Evolutionary conservation across 2,329 filamentous ascomycete species (phyloP).

Genomic region (Scleromitrula shiraiana): DNA sequence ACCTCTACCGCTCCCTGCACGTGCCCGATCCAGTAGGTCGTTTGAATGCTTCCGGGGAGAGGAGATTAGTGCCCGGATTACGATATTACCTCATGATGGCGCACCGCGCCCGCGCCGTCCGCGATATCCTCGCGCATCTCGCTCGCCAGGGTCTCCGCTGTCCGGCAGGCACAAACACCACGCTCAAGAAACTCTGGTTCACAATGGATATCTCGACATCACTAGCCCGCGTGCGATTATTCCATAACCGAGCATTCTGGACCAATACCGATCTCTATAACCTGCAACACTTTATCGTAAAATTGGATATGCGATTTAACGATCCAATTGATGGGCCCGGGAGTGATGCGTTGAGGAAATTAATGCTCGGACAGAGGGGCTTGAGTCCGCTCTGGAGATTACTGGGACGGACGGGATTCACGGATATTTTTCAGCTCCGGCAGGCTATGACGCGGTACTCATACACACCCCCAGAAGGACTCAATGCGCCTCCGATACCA

Average conservation of each 20-base stretch:
- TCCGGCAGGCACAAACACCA: constrained; percentile 38
- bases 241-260: constrained; percentile 48
- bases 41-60: constrained; percentile 27
- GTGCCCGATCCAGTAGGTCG: constrained; percentile 51
- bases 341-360: constrained; percentile 41
- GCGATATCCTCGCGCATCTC: constrained; percentile 56
- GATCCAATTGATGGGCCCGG: constrained; percentile 51
- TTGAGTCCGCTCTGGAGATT: constrained; percentile 51
- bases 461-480: constrained; percentile 26
- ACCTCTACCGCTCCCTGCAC: constrained; percentile 48
- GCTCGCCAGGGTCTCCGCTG: constrained; percentile 49
- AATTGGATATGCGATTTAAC: constrained; percentile 62
- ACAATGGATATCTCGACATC: constrained; percentile 59
- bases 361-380: constrained; percentile 52
- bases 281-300: constrained; percentile 58
- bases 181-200: constrained; percentile 63
- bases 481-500: constrained; percentile 32
- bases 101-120: constrained; percentile 46
- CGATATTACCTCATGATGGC: constrained; percentile 61
- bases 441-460: constrained; percentile 51
- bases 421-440: constrained; percentile 43
- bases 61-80: constrained; percentile 52
- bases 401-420: constrained; percentile 48
- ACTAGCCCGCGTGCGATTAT: constrained; percentile 42
- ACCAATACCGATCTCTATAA: constrained; percentile 51